Base-by-base conservation (phyloP, 257 asterid genomes). In the Fraxinus cuspidata region DNA sequence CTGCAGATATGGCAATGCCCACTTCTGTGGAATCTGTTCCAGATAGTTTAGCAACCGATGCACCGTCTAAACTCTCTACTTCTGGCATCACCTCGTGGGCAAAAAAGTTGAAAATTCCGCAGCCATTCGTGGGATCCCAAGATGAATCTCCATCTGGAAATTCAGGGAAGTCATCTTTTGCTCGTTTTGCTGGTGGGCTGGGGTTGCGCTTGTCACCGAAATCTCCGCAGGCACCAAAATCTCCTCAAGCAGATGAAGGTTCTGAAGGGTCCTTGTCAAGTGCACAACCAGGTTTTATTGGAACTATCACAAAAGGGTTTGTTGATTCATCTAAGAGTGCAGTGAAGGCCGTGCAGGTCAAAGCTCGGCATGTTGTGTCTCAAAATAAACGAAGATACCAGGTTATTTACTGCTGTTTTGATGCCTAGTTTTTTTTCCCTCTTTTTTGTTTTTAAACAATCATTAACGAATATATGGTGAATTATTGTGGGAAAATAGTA, bases 351-450 rank as follows among this genome's bases (percentile, higher is more conserved):
- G 99, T 96, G 67, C 94, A 90, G 86, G 98, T 93, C 76, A 96
- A 92, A 87, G 99, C 99, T 75, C 97, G 99, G 37, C 99, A 96
- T 82, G 99, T 72, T 81, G 99, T 96, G 31, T 96, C 99, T 76
- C 99, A 96, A 83, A 96, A 96, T 81, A 96, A 96, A 82, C 89
- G 99, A 87, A 90, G 99, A 93, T 96, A 93, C 80, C 99, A 96
- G 98, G 99, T 96, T 64, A 25, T 63, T 73, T 77, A 47, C 76
- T 72, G 56, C 37, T 66, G 38, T 53, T 69, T 37, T 78, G n/a
- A 13, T 38, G 34, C n/a, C 47, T 80, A 28, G 16, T 35, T 27
- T 69, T 69, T 28, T 28, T 28, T 28, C 1, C n/a, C n/a, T 28
- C 29, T 31, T 78, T 23, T 68, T 15, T 15, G 13, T 18, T 25